A percentile compares a stretch with the other conserved stretches of the same genome.
Conservation (phyloP, 2,329 filamentous ascomycete species). For the Gaeumannomyces tritici region DNA sequence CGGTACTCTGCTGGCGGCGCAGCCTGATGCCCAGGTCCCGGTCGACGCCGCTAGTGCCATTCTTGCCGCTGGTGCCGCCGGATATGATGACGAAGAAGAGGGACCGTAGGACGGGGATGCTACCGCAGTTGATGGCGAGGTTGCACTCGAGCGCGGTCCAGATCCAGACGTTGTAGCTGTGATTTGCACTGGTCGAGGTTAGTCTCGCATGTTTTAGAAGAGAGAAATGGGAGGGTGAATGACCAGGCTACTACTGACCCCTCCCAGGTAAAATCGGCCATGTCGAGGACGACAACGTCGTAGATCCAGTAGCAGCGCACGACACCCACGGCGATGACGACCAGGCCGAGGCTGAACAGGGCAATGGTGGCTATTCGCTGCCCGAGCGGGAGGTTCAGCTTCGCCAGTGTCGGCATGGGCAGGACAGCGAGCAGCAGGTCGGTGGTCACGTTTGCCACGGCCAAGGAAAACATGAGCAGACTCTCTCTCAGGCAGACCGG, state of each 20-base stretch:
- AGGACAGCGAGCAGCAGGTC: conserved; percentile 26
- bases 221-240: background rate
- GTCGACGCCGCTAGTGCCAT: background rate
- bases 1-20: background rate
- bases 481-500: conserved; percentile 20
- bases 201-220: background rate
- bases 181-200: too few relatives aligned
- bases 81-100: conserved; percentile 9
- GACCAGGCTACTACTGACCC: conserved; percentile 8
- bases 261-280: conserved; percentile 31
- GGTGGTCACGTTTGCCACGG: conserved; percentile 19
- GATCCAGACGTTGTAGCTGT: conserved; percentile 26
- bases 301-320: conserved; percentile 27
- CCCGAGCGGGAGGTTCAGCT: conserved; percentile 18
- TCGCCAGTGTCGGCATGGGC: conserved; percentile 24
- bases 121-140: conserved; percentile 30
- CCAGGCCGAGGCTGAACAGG: conserved; percentile 25
- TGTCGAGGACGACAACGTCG: conserved; percentile 22
- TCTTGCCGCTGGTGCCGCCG: background rate
- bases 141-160: conserved; percentile 32
- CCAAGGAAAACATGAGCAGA: conserved; percentile 18
- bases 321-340: conserved; percentile 25
- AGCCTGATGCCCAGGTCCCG: background rate
- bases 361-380: conserved; percentile 25
- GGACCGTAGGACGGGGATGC: conserved; percentile 23